Evolutionary conservation across 2,329 filamentous ascomycete species (phyloP), one percentile per base, ranked within the genome.

Genomic region (Aspergillus japonicus): DNA sequence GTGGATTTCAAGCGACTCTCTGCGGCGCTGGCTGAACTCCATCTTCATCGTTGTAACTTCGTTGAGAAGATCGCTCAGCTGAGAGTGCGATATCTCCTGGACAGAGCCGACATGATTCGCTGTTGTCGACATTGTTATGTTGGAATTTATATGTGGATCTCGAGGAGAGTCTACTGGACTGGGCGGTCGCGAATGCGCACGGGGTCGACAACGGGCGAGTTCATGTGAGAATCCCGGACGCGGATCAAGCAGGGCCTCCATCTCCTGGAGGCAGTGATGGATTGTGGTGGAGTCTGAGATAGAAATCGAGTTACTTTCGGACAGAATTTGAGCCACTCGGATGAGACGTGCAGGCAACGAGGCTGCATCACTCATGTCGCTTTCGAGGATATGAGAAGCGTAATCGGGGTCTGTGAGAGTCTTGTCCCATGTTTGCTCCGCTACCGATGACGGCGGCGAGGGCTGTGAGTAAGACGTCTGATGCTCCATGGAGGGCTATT

Each of bases 1-100:
- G 67, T 89, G 86, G 59, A 90, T 87, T 64, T 88, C 85, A 79
- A 86, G 65, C 3, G 69, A 67, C 58, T 77, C 69, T 31, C 56
- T 50, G 50, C 61, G 78, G 62, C 66, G 67, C 56, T 64, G 57
- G 29, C 66, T 58, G 12, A 75, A 53, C 39, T 74, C 66, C 3
- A 44, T 44, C 44, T 70, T 71, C 7, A 74, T 64, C 5, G 50
- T 54, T 3, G 66, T 66, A 1, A 73, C 59, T 52, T 74, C 66
- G 11, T 60, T 49, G 44, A 73, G 57, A n/a, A 75, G 57, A n/a
- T 35, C 33, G 14, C 56, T 50, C 7, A 74, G 62, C 31, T 69
- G 63, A 10, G 63, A 50, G 29, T 62, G 39, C 11, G 64, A 62
- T 49, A 60, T 56, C 3, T 62, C 33, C 33, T 57, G n/a, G 19